phyloP scores from a whole-genome alignment of 1,139 yeast genomes.

The Protomyces lactucae-debilis region DNA sequence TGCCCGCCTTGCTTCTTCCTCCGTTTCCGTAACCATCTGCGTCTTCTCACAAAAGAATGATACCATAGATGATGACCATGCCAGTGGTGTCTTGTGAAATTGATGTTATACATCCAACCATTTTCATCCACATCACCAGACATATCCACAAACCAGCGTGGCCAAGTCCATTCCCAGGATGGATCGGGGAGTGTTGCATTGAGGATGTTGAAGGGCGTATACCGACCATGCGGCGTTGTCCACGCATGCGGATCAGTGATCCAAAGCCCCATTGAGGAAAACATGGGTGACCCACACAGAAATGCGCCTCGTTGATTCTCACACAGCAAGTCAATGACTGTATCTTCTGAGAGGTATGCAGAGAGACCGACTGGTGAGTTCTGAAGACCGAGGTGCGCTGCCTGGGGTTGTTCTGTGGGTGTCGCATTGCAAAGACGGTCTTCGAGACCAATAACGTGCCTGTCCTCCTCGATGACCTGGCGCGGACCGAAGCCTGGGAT shows the following conservation, averaged over 20 bases:
- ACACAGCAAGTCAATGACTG: slow-evolving; percentile 41
- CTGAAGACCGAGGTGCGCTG: neutral
- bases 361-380: neutral
- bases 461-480: neutral
- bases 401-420: neutral
- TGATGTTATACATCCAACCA: slow-evolving; percentile 64
- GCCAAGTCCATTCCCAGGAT: slow-evolving; percentile 70
- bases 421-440: neutral
- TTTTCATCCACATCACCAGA: slow-evolving; percentile 66
- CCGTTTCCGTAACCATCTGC: slow-evolving; percentile 44
- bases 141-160: slow-evolving; percentile 68
- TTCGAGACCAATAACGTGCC: neutral
- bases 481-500: neutral
- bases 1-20: slow-evolving; percentile 1
- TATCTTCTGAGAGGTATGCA: neutral
- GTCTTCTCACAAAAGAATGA: slow-evolving; percentile 43
- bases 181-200: slow-evolving; percentile 61
- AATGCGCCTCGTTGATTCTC: slow-evolving; percentile 71
- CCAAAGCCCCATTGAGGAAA: slow-evolving; percentile 52
- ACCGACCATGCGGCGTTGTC: slow-evolving; percentile 30
- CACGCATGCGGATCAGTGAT: slow-evolving; percentile 42
- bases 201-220: slow-evolving; percentile 41
- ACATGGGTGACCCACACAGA: slow-evolving; percentile 60
- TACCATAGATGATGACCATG: slow-evolving; percentile 42
- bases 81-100: slow-evolving; percentile 41